A percentile compares a stretch with the other conserved stretches of the same genome.
Evolutionary conservation across 305 asterid species (phyloP).

Genomic region (Solanum hybrid): DNA sequence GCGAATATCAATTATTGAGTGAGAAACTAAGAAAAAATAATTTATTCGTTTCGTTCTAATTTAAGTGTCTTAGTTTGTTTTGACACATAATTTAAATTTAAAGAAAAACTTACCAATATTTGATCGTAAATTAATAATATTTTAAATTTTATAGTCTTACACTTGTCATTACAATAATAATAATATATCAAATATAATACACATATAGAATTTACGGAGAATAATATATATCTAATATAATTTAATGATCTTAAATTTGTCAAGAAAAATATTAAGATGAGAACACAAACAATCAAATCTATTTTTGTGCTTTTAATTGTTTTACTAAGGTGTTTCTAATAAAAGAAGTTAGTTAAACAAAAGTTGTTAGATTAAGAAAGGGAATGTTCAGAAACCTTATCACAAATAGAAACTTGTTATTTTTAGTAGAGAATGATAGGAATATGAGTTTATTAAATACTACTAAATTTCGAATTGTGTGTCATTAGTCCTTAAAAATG

Average conservation of each 20-base stretch:
- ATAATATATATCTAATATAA: background rate
- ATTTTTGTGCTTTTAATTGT: background rate
- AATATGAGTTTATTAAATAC: background rate
- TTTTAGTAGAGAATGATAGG: background rate
- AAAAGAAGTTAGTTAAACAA: background rate
- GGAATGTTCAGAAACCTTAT: background rate
- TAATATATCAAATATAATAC: background rate
- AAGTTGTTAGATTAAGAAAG: background rate
- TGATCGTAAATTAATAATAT: background rate
- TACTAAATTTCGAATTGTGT: background rate
- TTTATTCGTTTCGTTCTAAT: background rate
- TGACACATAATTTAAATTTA: background rate
- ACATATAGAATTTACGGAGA: background rate
- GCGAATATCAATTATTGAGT: background rate
- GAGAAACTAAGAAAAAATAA: background rate
- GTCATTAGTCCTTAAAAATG: background rate
- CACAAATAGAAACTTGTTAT: background rate
- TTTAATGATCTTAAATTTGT: background rate
- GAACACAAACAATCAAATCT: background rate
- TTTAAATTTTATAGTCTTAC: background rate
- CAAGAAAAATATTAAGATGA: background rate
- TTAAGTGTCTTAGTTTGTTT: background rate
- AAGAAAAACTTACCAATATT: background rate
- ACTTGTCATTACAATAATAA: background rate
- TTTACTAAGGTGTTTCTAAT: background rate